These are phyloP conservation scores for Pleurotus tuoliensis DNA, from an alignment of 768 basidiomycete species.

Conservation along the genomic window DNA sequence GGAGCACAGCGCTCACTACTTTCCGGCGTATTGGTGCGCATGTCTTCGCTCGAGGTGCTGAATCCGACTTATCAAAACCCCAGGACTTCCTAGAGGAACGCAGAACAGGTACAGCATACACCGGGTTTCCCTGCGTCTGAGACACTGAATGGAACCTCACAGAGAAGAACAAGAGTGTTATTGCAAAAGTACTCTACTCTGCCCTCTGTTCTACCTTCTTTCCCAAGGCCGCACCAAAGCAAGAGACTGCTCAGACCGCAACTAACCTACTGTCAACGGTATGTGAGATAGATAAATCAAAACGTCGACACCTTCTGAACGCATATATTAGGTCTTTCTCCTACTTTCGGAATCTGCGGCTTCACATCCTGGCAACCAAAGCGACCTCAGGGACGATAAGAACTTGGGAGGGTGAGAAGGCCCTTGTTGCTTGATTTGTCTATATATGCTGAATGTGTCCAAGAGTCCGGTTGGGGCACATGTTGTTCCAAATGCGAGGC, in stretches of 20 bases:
- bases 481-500: conserved; percentile 48
- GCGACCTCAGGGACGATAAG: conserved; percentile 37
- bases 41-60: not conserved
- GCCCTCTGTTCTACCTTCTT: conserved; percentile 24
- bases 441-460: not conserved
- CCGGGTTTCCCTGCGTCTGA: too few species aligned
- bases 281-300: not conserved
- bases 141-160: conserved; percentile 9
- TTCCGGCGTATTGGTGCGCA: conserved; percentile 47
- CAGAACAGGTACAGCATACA: conserved; percentile 18
- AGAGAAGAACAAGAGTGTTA: conserved; percentile 27
- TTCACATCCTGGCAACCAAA: conserved; percentile 36
- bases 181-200: conserved; percentile 15
- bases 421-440: not conserved
- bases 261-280: conserved; percentile 25
- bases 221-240: not conserved
- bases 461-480: conserved; percentile 44
- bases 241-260: conserved; percentile 5
- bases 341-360: conserved; percentile 46
- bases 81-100: conserved; percentile 29
- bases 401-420: conserved; percentile 46
- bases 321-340: conserved; percentile 41
- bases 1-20: conserved; percentile 39
- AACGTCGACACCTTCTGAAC: not conserved
- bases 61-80: conserved; percentile 14